phyloP scores from a whole-genome alignment of 2,329 filamentous ascomycete genomes.

The Claviceps fusiformis region DNA sequence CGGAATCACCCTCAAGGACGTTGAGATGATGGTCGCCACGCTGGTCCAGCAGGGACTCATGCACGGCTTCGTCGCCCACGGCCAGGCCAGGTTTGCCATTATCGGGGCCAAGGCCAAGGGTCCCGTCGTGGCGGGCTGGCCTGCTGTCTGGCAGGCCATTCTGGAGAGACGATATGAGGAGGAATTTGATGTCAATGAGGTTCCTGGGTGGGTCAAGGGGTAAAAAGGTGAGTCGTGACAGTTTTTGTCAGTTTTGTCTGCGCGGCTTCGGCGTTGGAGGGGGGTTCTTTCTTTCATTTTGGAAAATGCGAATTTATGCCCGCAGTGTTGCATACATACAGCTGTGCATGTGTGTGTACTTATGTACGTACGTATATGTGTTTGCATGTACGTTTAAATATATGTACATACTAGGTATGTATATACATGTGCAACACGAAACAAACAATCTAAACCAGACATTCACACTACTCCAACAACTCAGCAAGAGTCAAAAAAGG shows the following conservation, averaged over 20 bases:
- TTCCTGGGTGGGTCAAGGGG: conserved; percentile 62
- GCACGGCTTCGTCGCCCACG: conserved; percentile 72
- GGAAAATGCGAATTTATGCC: no score
- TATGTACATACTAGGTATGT: no score
- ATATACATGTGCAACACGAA: no score
- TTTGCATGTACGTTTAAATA: no score
- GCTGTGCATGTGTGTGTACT: no score
- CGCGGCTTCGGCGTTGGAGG: background rate
- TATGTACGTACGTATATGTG: no score
- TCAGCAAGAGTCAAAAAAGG: no score
- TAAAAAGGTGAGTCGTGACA: conserved; percentile 6
- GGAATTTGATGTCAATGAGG: conserved; percentile 46
- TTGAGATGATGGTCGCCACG: conserved; percentile 66
- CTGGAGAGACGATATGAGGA: conserved; percentile 44
- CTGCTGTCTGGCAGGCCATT: conserved; percentile 57
- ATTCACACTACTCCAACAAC: no score
- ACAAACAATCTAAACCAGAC: no score
- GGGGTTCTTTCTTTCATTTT: background rate
- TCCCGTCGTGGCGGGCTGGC: conserved; percentile 60
- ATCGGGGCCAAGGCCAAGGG: conserved; percentile 58
- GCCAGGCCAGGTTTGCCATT: conserved; percentile 65
- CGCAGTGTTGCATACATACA: background rate
- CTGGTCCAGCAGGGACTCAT: conserved; percentile 71
- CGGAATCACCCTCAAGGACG: conserved; percentile 43
- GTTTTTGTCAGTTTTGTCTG: background rate